Base-by-base conservation (phyloP, 2,329 filamentous ascomycete genomes). In the Elsinoe ampelina region DNA sequence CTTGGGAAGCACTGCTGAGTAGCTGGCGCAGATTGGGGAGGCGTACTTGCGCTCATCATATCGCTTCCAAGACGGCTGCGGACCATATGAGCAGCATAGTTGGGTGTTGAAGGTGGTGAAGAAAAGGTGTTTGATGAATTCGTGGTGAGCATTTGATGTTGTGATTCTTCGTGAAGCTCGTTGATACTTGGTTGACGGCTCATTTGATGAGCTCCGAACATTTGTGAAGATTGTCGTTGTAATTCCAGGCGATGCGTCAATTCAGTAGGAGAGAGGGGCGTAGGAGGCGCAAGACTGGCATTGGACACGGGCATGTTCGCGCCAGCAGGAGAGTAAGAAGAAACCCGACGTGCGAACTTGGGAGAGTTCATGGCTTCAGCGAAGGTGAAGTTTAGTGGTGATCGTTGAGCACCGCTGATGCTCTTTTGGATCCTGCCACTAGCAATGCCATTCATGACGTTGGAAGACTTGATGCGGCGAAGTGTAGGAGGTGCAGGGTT, bases 21-120 rank as follows among this genome's bases (percentile, higher is more conserved):
- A 2, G 75, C 73, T 12, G 75, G 75, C 36, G 75, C 75, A 22
- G 75, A 77, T 60, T 77, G 75, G 6, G 75, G 75, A 36, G 75
- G 75, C 3, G 75, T 76, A 58, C 76, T 74, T 50, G 73, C 73
- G 57, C 71, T 72, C 36, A 68, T 66, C 7, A 66, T 63, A 26
- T 64, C 61, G 65, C 61, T 61, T 57, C 64, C 65, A 11, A 68
- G 61, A 7, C 66, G 63, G 15, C 69, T 69, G 39, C 66, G 68
- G 7, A 61, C 59, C 56, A 71, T 62, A 60, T 60, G 58, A 36
- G 52, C 50, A 15, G 57, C 63, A 57, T 66, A 70, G 57, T 68
- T 63, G 12, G 75, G 74, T n/a, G 74, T 75, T 8, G 70, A 69
- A 13, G 74, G 74, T n/a, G 75, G 75, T 20, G 74, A 76, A 2